Conservation (phyloP, 169 alveolate species). For the Babesia sp. region DNA sequence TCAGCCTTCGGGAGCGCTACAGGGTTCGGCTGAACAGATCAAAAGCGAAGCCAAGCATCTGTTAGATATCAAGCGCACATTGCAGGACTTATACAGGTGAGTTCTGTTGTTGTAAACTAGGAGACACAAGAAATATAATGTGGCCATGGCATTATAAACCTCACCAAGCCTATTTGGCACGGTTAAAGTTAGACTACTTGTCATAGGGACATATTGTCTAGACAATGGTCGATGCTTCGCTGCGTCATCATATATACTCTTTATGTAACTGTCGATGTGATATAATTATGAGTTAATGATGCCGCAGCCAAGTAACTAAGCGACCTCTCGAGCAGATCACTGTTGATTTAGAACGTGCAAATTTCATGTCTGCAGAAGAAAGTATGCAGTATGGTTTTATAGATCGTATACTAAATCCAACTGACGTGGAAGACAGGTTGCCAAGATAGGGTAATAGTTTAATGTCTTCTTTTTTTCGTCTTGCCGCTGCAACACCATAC, state of each 20-base stretch:
- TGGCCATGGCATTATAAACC: too few species aligned
- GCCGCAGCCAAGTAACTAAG: slow-evolving; percentile 64
- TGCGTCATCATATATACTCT: too few species aligned
- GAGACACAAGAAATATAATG: too few species aligned
- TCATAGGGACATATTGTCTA: too few species aligned
- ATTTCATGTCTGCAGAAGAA: slow-evolving; percentile 83
- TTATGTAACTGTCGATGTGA: too few species aligned
- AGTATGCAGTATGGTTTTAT: slow-evolving; percentile 78
- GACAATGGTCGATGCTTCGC: too few species aligned
- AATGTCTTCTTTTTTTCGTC: too few species aligned
- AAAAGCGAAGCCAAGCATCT: slow-evolving; percentile 47
- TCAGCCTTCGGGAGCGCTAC: slow-evolving; percentile 68
- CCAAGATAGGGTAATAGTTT: too few species aligned
- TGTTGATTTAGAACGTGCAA: slow-evolving; percentile 78
- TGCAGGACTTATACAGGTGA: slow-evolving; percentile 48
- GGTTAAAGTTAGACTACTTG: too few species aligned
- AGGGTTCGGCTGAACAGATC: slow-evolving; percentile 69
- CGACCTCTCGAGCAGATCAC: slow-evolving; percentile 69
- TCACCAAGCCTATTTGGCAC: too few species aligned
- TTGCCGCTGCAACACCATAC: too few species aligned
- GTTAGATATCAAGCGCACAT: slow-evolving; percentile 22
- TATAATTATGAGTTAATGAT: too few species aligned
- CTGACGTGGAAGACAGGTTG: background rate
- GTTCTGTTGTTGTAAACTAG: background rate
- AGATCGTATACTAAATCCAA: slow-evolving; percentile 68